phyloP scores from a whole-genome alignment of 805 yeast species.

The Peterozyma xylosa region DNA sequence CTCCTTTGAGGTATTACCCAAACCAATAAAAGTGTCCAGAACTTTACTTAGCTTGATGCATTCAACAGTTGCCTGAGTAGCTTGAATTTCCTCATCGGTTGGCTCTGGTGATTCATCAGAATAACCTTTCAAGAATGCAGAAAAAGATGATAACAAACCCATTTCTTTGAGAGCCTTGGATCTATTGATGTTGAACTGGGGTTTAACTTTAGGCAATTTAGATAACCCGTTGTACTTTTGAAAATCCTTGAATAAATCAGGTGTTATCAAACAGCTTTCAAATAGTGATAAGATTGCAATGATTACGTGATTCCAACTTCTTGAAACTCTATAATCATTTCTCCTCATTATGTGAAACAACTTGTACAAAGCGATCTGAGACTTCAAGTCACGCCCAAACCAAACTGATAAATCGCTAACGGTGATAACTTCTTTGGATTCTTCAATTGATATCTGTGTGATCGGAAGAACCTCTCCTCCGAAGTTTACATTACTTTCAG shows the following conservation, averaged over 20 bases:
- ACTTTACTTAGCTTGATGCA: conserved; percentile 71
- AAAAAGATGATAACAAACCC: conserved; percentile 83
- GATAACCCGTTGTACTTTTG: conserved; percentile 49
- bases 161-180: conserved; percentile 59
- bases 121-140: conserved; percentile 84
- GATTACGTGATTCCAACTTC: conserved; percentile 52
- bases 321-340: conserved; percentile 40
- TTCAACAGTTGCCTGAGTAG: conserved; percentile 74
- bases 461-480: conserved; percentile 33
- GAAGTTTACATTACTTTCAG: conserved; percentile 17
- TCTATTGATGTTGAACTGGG: conserved; percentile 59
- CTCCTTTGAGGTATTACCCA: conserved; percentile 27
- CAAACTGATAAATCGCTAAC: conserved; percentile 77
- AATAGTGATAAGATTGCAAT: conserved; percentile 57
- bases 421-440: conserved; percentile 50
- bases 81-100: conserved; percentile 84
- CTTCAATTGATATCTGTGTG: conserved; percentile 41
- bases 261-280: conserved; percentile 65
- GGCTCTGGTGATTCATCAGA: conserved; percentile 89
- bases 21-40: conserved; percentile 43
- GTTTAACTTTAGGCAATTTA: conserved; percentile 51
- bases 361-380: conserved; percentile 83
- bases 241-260: conserved; percentile 57
- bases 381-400: conserved; percentile 87
- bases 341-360: conserved; percentile 69